Evolutionary conservation across 1,284 basidiomycete species (phyloP).

Genomic region (Prillingera fragicola): DNA sequence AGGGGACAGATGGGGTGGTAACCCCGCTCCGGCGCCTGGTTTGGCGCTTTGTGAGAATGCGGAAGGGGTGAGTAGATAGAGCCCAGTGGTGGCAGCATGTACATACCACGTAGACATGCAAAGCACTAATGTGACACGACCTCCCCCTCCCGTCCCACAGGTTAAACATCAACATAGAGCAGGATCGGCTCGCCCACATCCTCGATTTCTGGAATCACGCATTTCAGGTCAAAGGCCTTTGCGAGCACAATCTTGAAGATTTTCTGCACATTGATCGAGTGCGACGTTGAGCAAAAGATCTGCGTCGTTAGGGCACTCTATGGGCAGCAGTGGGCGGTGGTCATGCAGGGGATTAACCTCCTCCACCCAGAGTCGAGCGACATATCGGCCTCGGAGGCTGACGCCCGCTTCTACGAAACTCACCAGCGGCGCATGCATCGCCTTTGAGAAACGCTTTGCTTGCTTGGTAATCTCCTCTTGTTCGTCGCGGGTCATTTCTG

Average conservation of each 20-base stretch:
- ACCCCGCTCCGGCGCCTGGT: background rate
- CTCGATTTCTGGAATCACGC: slow-evolving; percentile 93
- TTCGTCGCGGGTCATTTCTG: slow-evolving; percentile 90
- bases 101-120: background rate
- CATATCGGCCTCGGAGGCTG: too few species aligned
- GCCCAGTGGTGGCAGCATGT: background rate
- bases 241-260: slow-evolving; percentile 72
- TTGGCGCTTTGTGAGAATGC: too few species aligned
- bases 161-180: slow-evolving; percentile 79
- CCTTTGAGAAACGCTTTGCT: slow-evolving; percentile 92
- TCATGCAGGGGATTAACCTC: too few species aligned
- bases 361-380: too few species aligned
- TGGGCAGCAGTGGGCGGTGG: too few species aligned
- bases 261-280: slow-evolving; percentile 98
- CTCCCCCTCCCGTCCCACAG: background rate
- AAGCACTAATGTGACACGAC: too few species aligned
- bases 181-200: slow-evolving; percentile 87
- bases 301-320: slow-evolving; percentile 12
- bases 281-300: slow-evolving; percentile 96
- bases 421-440: slow-evolving; percentile 89
- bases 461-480: slow-evolving; percentile 99
- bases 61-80: background rate
- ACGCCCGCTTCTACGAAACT: slow-evolving; percentile 1
- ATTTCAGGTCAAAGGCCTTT: slow-evolving; percentile 54
- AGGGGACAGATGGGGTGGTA: slow-evolving; percentile 19